phyloP scores from a whole-genome alignment of 768 basidiomycete genomes.

The Suillus variegatus region DNA sequence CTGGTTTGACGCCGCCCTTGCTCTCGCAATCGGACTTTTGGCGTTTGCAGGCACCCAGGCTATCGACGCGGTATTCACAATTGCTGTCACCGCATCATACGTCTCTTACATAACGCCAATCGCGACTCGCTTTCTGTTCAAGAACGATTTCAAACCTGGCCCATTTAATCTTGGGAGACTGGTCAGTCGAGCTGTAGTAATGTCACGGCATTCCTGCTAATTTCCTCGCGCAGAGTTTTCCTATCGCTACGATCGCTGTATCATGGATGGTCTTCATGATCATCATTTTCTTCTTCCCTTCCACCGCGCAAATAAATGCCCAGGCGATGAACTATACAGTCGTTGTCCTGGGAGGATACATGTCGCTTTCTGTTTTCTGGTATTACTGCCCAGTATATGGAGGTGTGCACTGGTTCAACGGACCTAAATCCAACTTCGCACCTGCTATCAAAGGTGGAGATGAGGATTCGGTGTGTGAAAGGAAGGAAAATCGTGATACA shows the following conservation, averaged over 20 bases:
- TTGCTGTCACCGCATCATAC: slow-evolving; percentile 48
- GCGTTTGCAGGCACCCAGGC: slow-evolving; percentile 61
- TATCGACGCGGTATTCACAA: slow-evolving; percentile 58
- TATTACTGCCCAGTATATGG: slow-evolving; percentile 22
- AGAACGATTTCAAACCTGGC: slow-evolving; percentile 53
- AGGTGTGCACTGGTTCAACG: slow-evolving; percentile 30
- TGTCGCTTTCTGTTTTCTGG: slow-evolving; percentile 20
- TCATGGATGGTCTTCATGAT: slow-evolving; percentile 40
- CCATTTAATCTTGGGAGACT: slow-evolving; percentile 51
- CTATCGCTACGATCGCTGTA: slow-evolving; percentile 32
- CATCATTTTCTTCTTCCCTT: slow-evolving; percentile 34
- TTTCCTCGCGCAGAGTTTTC: slow-evolving; percentile 22
- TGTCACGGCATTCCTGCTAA: background rate
- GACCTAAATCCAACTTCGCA: slow-evolving; percentile 22
- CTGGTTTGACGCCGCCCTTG: slow-evolving; percentile 47
- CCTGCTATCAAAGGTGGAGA: background rate
- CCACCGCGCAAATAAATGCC: slow-evolving; percentile 26
- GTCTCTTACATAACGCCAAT: slow-evolving; percentile 60
- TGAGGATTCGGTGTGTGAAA: background rate
- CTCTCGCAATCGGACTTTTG: slow-evolving; percentile 55
- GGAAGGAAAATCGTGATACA: background rate
- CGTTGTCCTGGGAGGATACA: slow-evolving; percentile 35
- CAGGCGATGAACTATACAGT: slow-evolving; percentile 41
- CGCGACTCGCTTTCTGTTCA: slow-evolving; percentile 45
- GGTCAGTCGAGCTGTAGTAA: background rate